These are phyloP conservation scores for Conticribra guillardii DNA, from an alignment of 108 stramenopile genomes.

Conservation along the genomic window DNA sequence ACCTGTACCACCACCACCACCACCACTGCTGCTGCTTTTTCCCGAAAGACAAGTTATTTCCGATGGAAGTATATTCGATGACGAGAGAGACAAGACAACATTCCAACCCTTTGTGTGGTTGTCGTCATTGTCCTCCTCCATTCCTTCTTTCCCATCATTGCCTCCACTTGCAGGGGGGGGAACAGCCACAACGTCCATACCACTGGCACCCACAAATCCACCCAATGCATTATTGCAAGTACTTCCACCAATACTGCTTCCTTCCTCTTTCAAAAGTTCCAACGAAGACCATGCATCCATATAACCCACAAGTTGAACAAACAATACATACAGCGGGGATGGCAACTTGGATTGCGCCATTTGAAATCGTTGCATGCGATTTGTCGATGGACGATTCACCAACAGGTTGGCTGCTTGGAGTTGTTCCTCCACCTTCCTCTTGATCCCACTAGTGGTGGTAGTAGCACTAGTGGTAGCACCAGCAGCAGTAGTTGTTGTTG, in stretches of 20 bases:
- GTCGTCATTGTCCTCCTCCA: neutral
- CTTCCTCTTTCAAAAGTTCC: slow-evolving; percentile 25
- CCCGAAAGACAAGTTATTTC: slow-evolving; percentile 33
- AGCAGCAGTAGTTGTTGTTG: slow-evolving; percentile 31
- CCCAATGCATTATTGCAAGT: slow-evolving; percentile 10
- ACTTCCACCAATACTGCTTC: neutral
- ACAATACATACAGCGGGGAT: slow-evolving; percentile 71
- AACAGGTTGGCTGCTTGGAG: slow-evolving; percentile 34
- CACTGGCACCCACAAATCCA: slow-evolving; percentile 29
- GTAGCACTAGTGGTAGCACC: neutral
- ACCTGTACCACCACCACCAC: neutral
- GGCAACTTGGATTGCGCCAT: slow-evolving; percentile 62
- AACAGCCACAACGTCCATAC: slow-evolving; percentile 33
- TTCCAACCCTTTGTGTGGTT: slow-evolving; percentile 13
- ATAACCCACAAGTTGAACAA: slow-evolving; percentile 63
- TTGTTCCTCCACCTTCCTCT: slow-evolving; percentile 6
- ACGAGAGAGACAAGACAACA: slow-evolving; percentile 31
- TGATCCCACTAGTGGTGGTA: no score
- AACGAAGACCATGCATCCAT: slow-evolving; percentile 58
- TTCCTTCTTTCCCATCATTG: neutral
- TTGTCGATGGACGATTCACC: slow-evolving; percentile 24
- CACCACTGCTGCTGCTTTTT: neutral
- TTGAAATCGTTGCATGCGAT: slow-evolving; percentile 57
- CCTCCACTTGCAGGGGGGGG: neutral
- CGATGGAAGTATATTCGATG: slow-evolving; percentile 24